These are phyloP conservation scores for Oryza glaberrima DNA, from an alignment of 176 grass and related monocot genomes.

Conservation along the genomic window DNA sequence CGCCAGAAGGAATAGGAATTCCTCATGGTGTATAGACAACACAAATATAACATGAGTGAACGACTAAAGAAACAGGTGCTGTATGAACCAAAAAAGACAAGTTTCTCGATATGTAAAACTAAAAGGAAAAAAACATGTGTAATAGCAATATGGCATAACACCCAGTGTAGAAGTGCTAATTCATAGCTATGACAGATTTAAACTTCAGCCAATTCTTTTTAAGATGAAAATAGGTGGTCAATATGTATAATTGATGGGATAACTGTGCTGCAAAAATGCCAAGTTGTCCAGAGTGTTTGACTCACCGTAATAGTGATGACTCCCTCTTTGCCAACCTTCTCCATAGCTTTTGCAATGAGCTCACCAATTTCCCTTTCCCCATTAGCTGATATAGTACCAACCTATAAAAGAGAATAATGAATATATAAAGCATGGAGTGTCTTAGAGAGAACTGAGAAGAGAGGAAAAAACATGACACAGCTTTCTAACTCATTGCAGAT, in stretches of 20 bases:
- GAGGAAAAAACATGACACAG: slow-evolving; percentile 43
- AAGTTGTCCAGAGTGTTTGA: slow-evolving; percentile 24
- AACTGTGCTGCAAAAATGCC: neutral
- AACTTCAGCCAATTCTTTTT: too few species aligned
- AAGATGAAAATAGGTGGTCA: too few species aligned
- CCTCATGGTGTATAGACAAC: slow-evolving; percentile 8
- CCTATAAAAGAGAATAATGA: slow-evolving; percentile 56
- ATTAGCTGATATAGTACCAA: slow-evolving; percentile 88
- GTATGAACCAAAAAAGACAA: neutral
- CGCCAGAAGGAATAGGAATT: neutral
- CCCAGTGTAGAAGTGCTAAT: neutral
- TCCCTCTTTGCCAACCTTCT: slow-evolving; percentile 95
- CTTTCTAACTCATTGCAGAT: slow-evolving; percentile 45
- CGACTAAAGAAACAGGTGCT: neutral
- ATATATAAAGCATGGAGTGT: slow-evolving; percentile 39
- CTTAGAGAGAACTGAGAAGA: slow-evolving; percentile 16
- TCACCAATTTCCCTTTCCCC: slow-evolving; percentile 95
- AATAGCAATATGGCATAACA: neutral
- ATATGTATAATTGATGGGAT: neutral
- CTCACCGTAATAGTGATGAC: slow-evolving; percentile 85
- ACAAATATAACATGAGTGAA: neutral
- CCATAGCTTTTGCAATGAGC: slow-evolving; percentile 94
- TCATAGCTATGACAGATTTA: neutral
- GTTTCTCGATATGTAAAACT: neutral
- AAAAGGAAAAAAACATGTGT: too few species aligned